A percentile compares a stretch with the other conserved stretches of the same genome.
phyloP scores from a whole-genome alignment of 2,329 filamentous ascomycete species.

The Gliomastix tumulicola region DNA sequence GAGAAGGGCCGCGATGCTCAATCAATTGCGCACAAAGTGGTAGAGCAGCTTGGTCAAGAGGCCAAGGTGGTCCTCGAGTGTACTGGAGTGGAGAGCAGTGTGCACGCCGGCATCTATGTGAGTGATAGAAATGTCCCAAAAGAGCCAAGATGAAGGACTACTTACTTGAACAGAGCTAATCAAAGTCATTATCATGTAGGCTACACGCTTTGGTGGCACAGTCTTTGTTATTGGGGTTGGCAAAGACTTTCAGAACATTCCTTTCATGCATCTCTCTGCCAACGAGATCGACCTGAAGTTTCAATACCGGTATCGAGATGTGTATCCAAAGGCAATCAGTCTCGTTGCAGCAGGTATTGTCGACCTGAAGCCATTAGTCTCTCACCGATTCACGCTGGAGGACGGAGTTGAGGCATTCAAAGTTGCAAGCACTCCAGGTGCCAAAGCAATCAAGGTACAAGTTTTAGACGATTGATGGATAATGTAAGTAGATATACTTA shows the following conservation, averaged over 20 bases:
- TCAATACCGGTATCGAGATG: constrained; percentile 95
- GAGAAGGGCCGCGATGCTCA: constrained; percentile 13
- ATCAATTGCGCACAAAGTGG: constrained; percentile 13
- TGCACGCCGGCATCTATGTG: constrained; percentile 70
- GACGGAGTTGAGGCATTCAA: constrained; percentile 85
- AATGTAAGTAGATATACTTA: too few relatives aligned
- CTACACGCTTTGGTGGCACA: constrained; percentile 89
- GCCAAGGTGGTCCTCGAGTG: constrained; percentile 70
- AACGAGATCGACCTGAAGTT: constrained; percentile 92
- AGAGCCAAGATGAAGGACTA: too few relatives aligned
- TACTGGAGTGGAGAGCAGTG: constrained; percentile 90
- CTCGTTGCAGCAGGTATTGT: constrained; percentile 79
- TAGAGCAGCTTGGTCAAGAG: constrained; percentile 21
- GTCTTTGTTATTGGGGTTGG: constrained; percentile 96
- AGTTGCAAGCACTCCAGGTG: constrained; percentile 80
- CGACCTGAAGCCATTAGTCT: constrained; percentile 75
- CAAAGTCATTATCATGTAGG: constrained; percentile 40
- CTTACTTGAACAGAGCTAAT: neutral
- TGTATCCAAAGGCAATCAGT: constrained; percentile 89
- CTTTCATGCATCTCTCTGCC: constrained; percentile 88
- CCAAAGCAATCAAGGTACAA: constrained; percentile 94
- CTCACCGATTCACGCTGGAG: constrained; percentile 82
- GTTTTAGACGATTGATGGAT: constrained; percentile 6
- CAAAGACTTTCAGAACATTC: constrained; percentile 89
- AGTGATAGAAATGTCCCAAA: neutral